phyloP scores from a whole-genome alignment of 495 filamentous ascomycete species.

The Bombardia bombarda region DNA sequence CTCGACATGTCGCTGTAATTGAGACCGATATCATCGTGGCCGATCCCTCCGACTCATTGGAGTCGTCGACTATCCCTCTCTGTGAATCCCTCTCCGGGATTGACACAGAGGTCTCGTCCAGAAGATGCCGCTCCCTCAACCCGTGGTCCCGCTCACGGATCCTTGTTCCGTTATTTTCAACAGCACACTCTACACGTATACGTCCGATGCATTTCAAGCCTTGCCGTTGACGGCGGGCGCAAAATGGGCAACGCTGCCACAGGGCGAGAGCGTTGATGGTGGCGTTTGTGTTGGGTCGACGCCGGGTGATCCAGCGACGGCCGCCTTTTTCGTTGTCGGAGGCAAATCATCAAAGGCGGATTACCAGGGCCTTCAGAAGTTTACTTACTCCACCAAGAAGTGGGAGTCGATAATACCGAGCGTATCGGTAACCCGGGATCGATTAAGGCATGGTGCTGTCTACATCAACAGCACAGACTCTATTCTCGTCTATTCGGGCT shows the following conservation, averaged over 20 bases:
- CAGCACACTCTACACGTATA: constrained; percentile 81
- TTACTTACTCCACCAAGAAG: constrained; percentile 60
- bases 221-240: constrained; percentile 59
- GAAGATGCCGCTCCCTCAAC: constrained; percentile 61
- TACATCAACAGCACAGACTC: constrained; percentile 63
- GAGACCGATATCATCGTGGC: constrained; percentile 5
- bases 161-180: constrained; percentile 78
- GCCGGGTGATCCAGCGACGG: constrained; percentile 38
- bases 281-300: constrained; percentile 70
- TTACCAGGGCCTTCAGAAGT: constrained; percentile 79
- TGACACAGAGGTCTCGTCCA: constrained; percentile 11
- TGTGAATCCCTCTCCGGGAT: not conserved
- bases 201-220: constrained; percentile 65
- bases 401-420: constrained; percentile 63
- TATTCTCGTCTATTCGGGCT: constrained; percentile 78
- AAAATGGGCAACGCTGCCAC: constrained; percentile 58
- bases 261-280: constrained; percentile 60
- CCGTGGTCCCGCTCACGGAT: constrained; percentile 56
- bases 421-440: constrained; percentile 52
- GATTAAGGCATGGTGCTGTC: constrained; percentile 63
- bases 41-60: not conserved
- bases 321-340: constrained; percentile 79
- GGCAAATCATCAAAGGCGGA: constrained; percentile 48
- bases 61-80: not conserved
- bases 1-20: constrained; percentile 22